Conservation (phyloP, 306 rosid genomes). For the Luffa acutangula region DNA sequence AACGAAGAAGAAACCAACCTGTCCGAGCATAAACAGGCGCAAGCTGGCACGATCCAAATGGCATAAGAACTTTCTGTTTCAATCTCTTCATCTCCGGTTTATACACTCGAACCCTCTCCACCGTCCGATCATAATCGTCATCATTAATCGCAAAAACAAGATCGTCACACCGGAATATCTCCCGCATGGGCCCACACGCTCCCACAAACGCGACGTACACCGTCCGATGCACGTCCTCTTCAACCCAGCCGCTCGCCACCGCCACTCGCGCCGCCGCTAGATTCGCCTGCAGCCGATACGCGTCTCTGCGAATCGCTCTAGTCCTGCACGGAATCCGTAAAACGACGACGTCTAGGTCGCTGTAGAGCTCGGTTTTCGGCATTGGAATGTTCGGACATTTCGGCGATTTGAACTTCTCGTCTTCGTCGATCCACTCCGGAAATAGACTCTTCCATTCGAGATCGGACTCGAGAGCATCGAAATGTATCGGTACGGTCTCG, state of each 20-base stretch:
- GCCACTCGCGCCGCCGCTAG: constrained; percentile 67
- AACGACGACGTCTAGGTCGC: constrained; percentile 42
- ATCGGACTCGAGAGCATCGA: constrained; percentile 17
- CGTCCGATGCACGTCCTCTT: constrained; percentile 16
- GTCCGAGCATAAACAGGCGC: constrained; percentile 45
- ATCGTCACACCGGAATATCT: constrained; percentile 83
- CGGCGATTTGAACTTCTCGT: constrained; percentile 20
- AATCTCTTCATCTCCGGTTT: constrained; percentile 49
- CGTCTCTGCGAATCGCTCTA: constrained; percentile 36
- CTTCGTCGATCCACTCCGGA: constrained; percentile 68
- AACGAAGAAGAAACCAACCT: constrained; percentile 23
- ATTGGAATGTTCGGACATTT: constrained; percentile 55
- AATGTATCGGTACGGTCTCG: constrained; percentile 17
- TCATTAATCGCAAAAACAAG: neutral
- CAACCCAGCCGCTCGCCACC: constrained; percentile 37
- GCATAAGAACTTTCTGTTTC: constrained; percentile 56
- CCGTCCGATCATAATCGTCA: constrained; percentile 6
- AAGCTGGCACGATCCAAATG: constrained; percentile 66
- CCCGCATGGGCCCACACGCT: constrained; percentile 70
- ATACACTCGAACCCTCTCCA: constrained; percentile 40
- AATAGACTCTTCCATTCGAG: constrained; percentile 43
- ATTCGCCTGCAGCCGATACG: constrained; percentile 59
- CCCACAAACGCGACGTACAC: constrained; percentile 62
- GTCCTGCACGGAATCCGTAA: constrained; percentile 51
- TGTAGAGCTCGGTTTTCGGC: constrained; percentile 25